Conservation (phyloP, 106 monocot species). For the Agapanthus africanus region DNA sequence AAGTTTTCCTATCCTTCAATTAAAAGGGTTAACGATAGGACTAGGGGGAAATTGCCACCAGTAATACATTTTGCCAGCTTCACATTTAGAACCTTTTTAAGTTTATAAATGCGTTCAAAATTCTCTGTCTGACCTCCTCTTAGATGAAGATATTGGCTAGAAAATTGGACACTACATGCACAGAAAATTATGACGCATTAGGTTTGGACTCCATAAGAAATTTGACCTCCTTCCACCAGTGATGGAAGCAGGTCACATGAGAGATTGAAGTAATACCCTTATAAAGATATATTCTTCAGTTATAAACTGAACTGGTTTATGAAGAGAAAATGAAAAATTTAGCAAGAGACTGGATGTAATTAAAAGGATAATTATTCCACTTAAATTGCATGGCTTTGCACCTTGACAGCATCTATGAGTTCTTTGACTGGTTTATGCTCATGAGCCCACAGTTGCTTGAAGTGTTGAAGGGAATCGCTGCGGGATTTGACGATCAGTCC, state of each 20-base stretch:
- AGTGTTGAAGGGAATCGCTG: conserved; percentile 67
- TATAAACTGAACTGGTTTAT: neutral
- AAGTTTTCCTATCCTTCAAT: neutral
- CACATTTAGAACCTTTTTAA: neutral
- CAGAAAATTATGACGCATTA: neutral
- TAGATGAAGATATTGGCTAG: neutral
- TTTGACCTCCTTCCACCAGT: neutral
- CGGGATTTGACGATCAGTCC: conserved; percentile 77
- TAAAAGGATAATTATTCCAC: too few species aligned
- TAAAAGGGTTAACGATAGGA: neutral
- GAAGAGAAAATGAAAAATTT: too few species aligned
- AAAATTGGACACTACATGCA: neutral
- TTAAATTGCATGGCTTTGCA: conserved; percentile 1
- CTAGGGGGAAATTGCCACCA: neutral
- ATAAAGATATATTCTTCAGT: neutral
- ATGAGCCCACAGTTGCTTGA: conserved; percentile 92
- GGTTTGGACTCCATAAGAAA: neutral
- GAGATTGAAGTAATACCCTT: neutral
- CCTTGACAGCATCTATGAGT: conserved; percentile 72
- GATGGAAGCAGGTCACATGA: neutral
- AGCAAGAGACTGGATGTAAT: neutral
- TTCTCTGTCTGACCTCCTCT: neutral
- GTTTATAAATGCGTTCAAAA: neutral
- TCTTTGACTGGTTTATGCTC: conserved; percentile 60
- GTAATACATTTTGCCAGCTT: neutral